Evolutionary conservation across 768 basidiomycete species (phyloP), one percentile per base, ranked within the genome.

Genomic region (Lepiota subincarnata): DNA sequence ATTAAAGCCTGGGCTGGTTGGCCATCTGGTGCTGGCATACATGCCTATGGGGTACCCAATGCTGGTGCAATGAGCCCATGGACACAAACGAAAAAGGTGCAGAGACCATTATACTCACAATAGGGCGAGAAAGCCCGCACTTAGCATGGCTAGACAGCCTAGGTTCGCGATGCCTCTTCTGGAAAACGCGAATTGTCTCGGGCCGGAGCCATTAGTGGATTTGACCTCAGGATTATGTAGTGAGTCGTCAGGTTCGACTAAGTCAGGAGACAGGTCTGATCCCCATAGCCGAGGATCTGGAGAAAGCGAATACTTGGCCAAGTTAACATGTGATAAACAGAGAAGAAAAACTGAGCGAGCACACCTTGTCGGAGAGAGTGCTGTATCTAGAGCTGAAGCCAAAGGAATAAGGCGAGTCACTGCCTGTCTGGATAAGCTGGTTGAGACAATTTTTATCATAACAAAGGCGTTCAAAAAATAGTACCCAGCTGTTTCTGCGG

Each of bases 241-340:
- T 42, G 80, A 79, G 64, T 91, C 89, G 63, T 90, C 88, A 5
- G 80, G 64, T 58, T 91, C 88, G 19, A 77, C 70, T 38, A 73
- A 57, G 62, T 81, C 77, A 4, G 74, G 71, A 18, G 76, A 80
- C 37, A 86, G 62, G 61, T 80, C 77, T 18, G 78, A 77, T 18
- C 84, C 83, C 87, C 87, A 89, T 19, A 71, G 69, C 14, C 78
- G 74, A 12, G 86, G 86, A 60, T 90, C 87, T 11, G 83, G 74
- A 2, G 82, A 72, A 14, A 89, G 70, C 8, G 82, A 78, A 62
- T 79, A 87, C 87, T 89, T 44, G 14, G 18, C 12, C 22, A 12
- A 34, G 41, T 31, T 12, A 46, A 20, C 49, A 18, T 22, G 40
- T 31, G 50, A 55, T 47, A 37, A 42, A 24, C n/a, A n/a, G n/a